Conservation (phyloP, 331 rosid genomes). For the Saraca asoca region DNA sequence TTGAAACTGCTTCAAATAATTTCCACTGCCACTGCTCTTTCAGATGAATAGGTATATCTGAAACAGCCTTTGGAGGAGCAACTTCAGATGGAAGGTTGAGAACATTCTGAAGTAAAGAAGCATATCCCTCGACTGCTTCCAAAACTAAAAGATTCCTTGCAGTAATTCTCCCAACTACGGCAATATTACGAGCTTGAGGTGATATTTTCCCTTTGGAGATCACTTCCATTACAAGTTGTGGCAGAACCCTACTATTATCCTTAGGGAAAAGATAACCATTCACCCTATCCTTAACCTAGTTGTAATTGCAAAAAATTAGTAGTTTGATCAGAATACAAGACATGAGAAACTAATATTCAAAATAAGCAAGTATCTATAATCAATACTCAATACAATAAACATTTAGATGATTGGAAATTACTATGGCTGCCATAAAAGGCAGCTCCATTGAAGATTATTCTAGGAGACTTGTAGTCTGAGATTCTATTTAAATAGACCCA, state of each 20-base stretch:
- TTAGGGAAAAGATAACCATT: conserved; percentile 83
- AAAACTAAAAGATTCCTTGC: conserved; percentile 70
- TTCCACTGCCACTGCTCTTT: conserved; percentile 90
- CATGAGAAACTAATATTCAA: conserved; percentile 7
- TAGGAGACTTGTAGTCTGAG: conserved; percentile 18
- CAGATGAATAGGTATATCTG: conserved; percentile 58
- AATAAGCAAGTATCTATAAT: background rate
- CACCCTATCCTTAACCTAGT: conserved; percentile 86
- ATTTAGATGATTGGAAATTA: conserved; percentile 2
- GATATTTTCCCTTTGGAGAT: conserved; percentile 69
- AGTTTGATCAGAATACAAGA: conserved; percentile 30
- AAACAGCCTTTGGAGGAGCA: conserved; percentile 58
- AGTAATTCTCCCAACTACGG: conserved; percentile 67
- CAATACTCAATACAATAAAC: background rate
- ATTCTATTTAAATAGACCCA: conserved; percentile 24
- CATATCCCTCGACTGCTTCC: conserved; percentile 77
- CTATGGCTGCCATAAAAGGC: conserved; percentile 9
- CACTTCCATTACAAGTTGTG: conserved; percentile 63
- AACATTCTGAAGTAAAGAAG: conserved; percentile 64
- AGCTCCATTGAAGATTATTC: conserved; percentile 10
- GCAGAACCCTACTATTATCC: conserved; percentile 58
- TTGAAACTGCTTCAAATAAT: conserved; percentile 62
- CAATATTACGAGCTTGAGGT: conserved; percentile 70
- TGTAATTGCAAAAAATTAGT: conserved; percentile 47
- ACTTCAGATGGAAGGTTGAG: conserved; percentile 85